Percentiles rank a stretch among this genome's conserved stretches.
Evolutionary conservation across 495 filamentous ascomycete species (phyloP).

Genomic region (Trichoderma virens): DNA sequence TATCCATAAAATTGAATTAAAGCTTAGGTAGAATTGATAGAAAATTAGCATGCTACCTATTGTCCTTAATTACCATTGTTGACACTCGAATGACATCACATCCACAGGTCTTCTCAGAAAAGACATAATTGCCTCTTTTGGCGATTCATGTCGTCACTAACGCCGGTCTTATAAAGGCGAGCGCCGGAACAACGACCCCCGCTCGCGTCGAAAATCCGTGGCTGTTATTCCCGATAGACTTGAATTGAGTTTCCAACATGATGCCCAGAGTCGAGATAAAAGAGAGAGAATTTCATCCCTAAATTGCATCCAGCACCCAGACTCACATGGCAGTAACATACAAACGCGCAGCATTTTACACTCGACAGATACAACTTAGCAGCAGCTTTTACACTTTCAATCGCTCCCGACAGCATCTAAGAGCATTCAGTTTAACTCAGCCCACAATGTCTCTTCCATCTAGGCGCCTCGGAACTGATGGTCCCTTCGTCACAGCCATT

Average conservation of each 20-base stretch:
- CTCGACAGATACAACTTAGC: neutral
- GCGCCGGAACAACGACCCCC: neutral
- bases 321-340: neutral
- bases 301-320: neutral
- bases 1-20: too few relatives aligned
- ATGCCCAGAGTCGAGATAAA: neutral
- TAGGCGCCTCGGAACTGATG: neutral
- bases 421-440: too few relatives aligned
- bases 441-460: neutral
- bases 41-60: too few relatives aligned
- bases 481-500: constrained; percentile 39
- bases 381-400: neutral
- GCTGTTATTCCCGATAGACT: neutral
- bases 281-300: neutral
- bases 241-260: neutral
- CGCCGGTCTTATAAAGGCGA: neutral
- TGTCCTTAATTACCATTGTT: neutral
- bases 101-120: neutral
- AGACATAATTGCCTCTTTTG: neutral
- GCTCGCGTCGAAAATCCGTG: neutral
- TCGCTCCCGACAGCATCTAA: neutral
- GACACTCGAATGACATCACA: neutral
- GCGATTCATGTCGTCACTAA: neutral
- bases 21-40: too few relatives aligned
- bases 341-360: neutral